Percentiles rank a stretch among this genome's conserved stretches.
Conservation (phyloP, 1,284 basidiomycete species). For the Paramarasmius palmivorus region DNA sequence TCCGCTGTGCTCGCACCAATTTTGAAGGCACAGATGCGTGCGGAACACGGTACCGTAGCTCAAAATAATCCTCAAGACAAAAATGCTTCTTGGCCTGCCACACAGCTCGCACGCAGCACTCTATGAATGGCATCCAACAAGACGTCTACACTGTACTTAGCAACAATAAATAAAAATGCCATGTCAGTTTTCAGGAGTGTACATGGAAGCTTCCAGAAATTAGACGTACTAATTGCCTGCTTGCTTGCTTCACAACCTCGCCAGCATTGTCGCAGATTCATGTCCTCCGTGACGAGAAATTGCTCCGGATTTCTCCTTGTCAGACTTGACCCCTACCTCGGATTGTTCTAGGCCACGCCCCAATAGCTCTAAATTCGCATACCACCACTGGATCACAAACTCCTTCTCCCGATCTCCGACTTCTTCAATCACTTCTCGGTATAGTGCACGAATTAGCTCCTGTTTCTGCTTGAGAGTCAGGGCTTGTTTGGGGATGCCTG, state of each 20-base stretch:
- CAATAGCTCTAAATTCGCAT: conserved; percentile 26
- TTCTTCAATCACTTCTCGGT: conserved; percentile 58
- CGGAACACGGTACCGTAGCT: too few species aligned
- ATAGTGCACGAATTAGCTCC: conserved; percentile 57
- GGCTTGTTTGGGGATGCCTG: conserved; percentile 2
- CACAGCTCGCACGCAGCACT: too few species aligned
- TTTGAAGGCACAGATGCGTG: too few species aligned
- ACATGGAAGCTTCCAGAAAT: too few species aligned
- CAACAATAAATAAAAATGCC: too few species aligned
- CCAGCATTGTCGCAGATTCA: conserved; percentile 1
- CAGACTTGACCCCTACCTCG: neutral
- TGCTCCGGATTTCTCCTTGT: neutral
- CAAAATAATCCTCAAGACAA: too few species aligned
- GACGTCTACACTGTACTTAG: too few species aligned
- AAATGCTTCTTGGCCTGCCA: too few species aligned
- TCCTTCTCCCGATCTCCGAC: conserved; percentile 71
- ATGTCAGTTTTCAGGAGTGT: too few species aligned
- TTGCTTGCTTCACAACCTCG: neutral
- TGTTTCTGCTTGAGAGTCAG: conserved; percentile 22
- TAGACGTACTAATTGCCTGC: too few species aligned
- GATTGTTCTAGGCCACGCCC: neutral
- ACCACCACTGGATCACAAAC: conserved; percentile 68
- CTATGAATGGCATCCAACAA: too few species aligned
- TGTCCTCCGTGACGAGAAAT: conserved; percentile 1
- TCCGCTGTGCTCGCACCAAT: too few species aligned